Percentiles rank a stretch among this genome's conserved stretches.
Evolutionary conservation across 2,329 filamentous ascomycete genomes (phyloP).

Genomic region (Colletotrichum lupini): DNA sequence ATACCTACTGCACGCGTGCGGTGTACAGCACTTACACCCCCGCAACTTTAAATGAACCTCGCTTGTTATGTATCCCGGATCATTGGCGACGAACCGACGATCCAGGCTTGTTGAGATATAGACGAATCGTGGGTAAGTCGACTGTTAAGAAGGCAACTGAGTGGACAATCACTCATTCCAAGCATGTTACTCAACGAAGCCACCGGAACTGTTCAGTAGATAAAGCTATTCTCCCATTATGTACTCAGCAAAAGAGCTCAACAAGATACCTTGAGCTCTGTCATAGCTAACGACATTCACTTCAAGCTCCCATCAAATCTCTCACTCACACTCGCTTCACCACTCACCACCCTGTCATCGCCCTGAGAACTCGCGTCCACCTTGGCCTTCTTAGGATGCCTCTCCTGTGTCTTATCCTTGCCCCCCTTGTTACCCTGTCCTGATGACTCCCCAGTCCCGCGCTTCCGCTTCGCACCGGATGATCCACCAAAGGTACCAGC

Average conservation of each 20-base stretch:
- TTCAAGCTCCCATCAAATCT: not conserved
- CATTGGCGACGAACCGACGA: not conserved
- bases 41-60: not conserved
- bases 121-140: not conserved
- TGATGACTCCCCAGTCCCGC: not conserved
- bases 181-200: not conserved
- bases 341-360: conserved; percentile 28
- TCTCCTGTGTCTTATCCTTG: not conserved
- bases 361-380: conserved; percentile 41
- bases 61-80: not conserved
- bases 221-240: not conserved
- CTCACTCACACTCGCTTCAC: not conserved
- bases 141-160: not conserved
- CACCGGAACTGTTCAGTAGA: not conserved
- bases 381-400: conserved; percentile 40
- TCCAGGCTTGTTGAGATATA: not conserved
- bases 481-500: not conserved
- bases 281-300: no score
- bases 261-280: not conserved
- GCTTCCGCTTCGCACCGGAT: conserved; percentile 16
- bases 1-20: not conserved
- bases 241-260: not conserved
- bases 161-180: not conserved
- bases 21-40: not conserved
- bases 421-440: not conserved